Conservation (phyloP, 2,329 filamentous ascomycete genomes). For the Madurella fahalii region DNA sequence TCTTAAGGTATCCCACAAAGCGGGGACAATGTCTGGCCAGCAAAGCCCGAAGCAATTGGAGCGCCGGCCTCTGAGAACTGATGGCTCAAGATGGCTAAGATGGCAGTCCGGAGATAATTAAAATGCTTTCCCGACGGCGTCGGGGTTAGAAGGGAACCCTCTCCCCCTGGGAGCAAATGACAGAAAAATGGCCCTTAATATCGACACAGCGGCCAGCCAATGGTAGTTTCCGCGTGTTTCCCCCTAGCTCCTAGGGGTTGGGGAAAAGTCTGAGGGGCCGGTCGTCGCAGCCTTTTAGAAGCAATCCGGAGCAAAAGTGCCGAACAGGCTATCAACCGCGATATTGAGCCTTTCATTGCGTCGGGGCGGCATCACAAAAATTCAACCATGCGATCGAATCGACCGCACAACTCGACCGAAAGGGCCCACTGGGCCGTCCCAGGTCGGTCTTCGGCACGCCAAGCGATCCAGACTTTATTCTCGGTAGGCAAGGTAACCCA, state of each 20-base stretch:
- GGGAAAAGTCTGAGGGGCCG: conserved; percentile 1
- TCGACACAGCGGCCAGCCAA: conserved; percentile 1
- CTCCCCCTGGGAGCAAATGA: not conserved
- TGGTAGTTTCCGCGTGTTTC: not conserved
- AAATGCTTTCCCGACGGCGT: not conserved
- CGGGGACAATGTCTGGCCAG: too few species aligned
- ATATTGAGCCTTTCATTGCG: conserved; percentile 18
- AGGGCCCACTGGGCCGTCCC: not conserved
- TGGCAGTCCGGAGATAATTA: too few species aligned
- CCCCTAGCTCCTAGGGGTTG: not conserved
- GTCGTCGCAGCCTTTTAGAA: conserved; percentile 1
- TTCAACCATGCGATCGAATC: conserved; percentile 7
- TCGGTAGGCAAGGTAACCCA: too few species aligned
- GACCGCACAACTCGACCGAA: conserved; percentile 1
- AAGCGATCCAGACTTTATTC: not conserved
- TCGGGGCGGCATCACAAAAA: not conserved
- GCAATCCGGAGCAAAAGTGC: conserved; percentile 17
- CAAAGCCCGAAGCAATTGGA: too few species aligned
- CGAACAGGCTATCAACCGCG: conserved; percentile 25
- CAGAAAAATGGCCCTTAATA: conserved; percentile 1
- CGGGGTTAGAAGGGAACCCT: not conserved
- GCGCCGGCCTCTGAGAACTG: too few species aligned
- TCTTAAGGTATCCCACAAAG: too few species aligned
- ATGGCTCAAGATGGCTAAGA: too few species aligned
- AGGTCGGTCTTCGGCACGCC: not conserved